Evolutionary conservation across 768 basidiomycete species (phyloP).

Genomic region (Hygrophorus pudorinus): DNA sequence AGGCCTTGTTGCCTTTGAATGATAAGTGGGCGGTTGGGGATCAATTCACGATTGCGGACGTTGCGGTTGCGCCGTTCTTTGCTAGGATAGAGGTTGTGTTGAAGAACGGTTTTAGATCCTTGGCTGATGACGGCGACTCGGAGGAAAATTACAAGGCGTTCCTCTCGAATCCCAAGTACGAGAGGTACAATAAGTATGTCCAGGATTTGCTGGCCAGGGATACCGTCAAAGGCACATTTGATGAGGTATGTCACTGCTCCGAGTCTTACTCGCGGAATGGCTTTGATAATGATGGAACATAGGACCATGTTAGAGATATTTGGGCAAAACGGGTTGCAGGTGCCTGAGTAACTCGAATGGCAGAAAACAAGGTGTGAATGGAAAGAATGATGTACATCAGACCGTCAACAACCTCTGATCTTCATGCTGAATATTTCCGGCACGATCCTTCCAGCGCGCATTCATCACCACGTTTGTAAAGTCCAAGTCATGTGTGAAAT

Average conservation of each 20-base stretch:
- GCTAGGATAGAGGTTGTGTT: slow-evolving; percentile 37
- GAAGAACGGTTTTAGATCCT: slow-evolving; percentile 43
- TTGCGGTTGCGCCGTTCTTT: slow-evolving; percentile 57
- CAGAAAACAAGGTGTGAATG: too few species aligned
- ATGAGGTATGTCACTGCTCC: slow-evolving; percentile 32
- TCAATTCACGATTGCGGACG: slow-evolving; percentile 55
- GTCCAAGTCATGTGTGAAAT: slow-evolving; percentile 9
- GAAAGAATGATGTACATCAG: too few species aligned
- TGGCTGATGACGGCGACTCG: slow-evolving; percentile 33
- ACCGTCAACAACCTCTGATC: too few species aligned
- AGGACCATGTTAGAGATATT: too few species aligned
- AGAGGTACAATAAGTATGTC: slow-evolving; percentile 39
- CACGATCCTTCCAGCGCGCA: slow-evolving; percentile 5
- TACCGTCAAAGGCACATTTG: slow-evolving; percentile 46
- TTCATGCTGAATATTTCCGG: slow-evolving; percentile 2
- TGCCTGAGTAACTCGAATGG: too few species aligned
- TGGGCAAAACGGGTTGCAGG: too few species aligned
- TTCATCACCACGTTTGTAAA: slow-evolving; percentile 10
- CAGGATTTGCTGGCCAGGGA: slow-evolving; percentile 37
- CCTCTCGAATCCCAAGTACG: slow-evolving; percentile 34
- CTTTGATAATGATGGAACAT: too few species aligned
- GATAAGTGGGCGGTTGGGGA: slow-evolving; percentile 32
- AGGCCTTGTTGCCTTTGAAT: slow-evolving; percentile 36
- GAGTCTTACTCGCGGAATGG: too few species aligned
- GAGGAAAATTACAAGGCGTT: slow-evolving; percentile 31